These are phyloP conservation scores for Kodamaea sp. DNA, from an alignment of 1,139 yeast species.

Conservation along the genomic window DNA sequence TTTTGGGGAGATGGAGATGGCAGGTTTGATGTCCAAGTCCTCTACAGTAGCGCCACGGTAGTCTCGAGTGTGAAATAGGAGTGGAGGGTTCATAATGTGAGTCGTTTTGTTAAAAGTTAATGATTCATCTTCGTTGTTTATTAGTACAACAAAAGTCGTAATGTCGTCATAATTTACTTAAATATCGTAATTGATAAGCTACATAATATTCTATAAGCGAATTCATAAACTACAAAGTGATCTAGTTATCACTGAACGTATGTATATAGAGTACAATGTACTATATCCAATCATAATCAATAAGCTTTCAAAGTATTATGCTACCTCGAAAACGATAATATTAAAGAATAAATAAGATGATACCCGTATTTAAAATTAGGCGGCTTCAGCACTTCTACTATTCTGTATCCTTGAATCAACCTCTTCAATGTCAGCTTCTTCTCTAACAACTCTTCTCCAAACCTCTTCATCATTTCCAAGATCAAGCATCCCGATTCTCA, in stretches of 20 bases:
- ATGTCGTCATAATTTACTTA: too few relatives aligned
- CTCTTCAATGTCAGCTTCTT: constrained; percentile 37
- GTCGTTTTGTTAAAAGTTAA: too few relatives aligned
- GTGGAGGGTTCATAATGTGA: constrained; percentile 5
- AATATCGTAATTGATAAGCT: too few relatives aligned
- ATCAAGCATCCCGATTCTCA: constrained; percentile 70
- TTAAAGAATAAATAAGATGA: background rate
- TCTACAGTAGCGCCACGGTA: constrained; percentile 57
- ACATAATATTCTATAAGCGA: too few relatives aligned
- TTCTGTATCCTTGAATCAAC: constrained; percentile 21
- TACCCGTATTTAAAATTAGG: too few relatives aligned
- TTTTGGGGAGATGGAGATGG: constrained; percentile 52
- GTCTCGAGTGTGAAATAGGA: constrained; percentile 33
- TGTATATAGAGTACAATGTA: too few relatives aligned
- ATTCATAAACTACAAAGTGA: too few relatives aligned
- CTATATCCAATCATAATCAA: too few relatives aligned
- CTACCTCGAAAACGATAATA: background rate
- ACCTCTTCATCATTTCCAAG: constrained; percentile 83
- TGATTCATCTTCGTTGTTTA: too few relatives aligned
- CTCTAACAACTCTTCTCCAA: constrained; percentile 57
- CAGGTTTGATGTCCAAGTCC: constrained; percentile 61
- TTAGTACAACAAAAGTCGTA: too few relatives aligned
- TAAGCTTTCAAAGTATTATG: background rate
- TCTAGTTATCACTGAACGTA: too few relatives aligned
- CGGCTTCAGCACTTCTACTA: constrained; percentile 46